Percentiles rank a stretch among this genome's conserved stretches.
These are phyloP conservation scores for Corchorus olitorius DNA, from an alignment of 345 rosid genomes.

Conservation along the genomic window DNA sequence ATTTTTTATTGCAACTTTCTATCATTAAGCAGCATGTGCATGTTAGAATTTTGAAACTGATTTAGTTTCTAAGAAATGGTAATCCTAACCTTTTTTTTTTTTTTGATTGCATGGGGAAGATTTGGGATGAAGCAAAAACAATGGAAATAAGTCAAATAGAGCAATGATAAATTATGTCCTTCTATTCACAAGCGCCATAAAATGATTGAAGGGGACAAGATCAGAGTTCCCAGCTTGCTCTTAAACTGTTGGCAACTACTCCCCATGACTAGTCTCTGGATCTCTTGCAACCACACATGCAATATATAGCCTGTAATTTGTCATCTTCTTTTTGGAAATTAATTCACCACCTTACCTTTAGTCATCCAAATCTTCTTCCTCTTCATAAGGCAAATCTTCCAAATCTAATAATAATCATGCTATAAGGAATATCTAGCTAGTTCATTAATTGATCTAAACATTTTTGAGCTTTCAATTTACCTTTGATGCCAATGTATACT, in stretches of 20 bases:
- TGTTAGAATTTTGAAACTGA: neutral
- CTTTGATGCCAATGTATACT: neutral
- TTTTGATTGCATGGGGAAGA: neutral
- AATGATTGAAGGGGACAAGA: slow-evolving; percentile 21
- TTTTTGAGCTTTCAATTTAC: neutral
- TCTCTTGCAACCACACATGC: slow-evolving; percentile 1
- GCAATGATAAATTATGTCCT: neutral
- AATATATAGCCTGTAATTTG: neutral
- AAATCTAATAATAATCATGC: neutral
- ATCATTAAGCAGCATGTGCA: neutral
- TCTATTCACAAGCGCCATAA: neutral
- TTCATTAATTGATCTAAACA: neutral
- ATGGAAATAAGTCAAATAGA: neutral
- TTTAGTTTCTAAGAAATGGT: neutral
- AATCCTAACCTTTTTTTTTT: neutral
- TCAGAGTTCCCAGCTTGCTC: slow-evolving; percentile 9
- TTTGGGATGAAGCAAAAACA: neutral
- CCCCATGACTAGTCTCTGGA: neutral
- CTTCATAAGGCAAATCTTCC: neutral
- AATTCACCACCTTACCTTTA: neutral
- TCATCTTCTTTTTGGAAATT: slow-evolving; percentile 10
- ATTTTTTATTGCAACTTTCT: neutral
- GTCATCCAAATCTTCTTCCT: neutral
- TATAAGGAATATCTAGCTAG: neutral
- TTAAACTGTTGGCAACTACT: neutral